These are phyloP conservation scores for Pilatotrama ljubarskyi DNA, from an alignment of 768 basidiomycete species.

Conservation along the genomic window DNA sequence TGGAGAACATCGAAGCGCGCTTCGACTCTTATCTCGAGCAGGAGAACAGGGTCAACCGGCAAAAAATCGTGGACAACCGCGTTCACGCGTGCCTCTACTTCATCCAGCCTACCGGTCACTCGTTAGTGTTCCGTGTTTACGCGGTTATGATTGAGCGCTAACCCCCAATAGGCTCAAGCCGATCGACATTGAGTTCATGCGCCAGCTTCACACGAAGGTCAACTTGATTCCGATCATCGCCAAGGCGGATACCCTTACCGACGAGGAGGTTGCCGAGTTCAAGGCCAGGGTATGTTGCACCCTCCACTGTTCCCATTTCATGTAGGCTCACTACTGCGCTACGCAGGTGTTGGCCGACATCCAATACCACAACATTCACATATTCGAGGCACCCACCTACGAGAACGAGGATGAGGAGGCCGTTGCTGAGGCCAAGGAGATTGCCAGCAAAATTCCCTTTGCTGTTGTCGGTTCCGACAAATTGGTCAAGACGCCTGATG, in stretches of 20 bases:
- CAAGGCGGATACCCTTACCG: constrained; percentile 96
- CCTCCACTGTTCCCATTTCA: background rate
- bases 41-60: constrained; percentile 96
- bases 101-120: constrained; percentile 97
- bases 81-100: constrained; percentile 99
- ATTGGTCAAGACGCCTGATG: constrained; percentile 79
- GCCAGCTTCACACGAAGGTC: constrained; percentile 93
- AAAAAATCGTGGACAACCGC: constrained; percentile 93
- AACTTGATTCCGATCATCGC: constrained; percentile 99
- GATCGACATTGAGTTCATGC: constrained; percentile 99
- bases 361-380: constrained; percentile 91
- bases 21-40: constrained; percentile 98
- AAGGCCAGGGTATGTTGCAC: constrained; percentile 74
- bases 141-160: constrained; percentile 5
- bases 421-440: constrained; percentile 95
- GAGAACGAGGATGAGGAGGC: constrained; percentile 99
- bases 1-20: constrained; percentile 97
- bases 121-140: constrained; percentile 55
- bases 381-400: constrained; percentile 97
- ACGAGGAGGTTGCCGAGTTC: constrained; percentile 91
- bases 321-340: background rate
- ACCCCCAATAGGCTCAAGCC: constrained; percentile 76
- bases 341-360: constrained; percentile 88
- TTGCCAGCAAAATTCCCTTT: constrained; percentile 97
- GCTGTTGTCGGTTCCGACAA: constrained; percentile 95